These are phyloP conservation scores for Rhynchospora tenuis DNA, from an alignment of 176 grass and related monocot genomes.

Conservation along the genomic window DNA sequence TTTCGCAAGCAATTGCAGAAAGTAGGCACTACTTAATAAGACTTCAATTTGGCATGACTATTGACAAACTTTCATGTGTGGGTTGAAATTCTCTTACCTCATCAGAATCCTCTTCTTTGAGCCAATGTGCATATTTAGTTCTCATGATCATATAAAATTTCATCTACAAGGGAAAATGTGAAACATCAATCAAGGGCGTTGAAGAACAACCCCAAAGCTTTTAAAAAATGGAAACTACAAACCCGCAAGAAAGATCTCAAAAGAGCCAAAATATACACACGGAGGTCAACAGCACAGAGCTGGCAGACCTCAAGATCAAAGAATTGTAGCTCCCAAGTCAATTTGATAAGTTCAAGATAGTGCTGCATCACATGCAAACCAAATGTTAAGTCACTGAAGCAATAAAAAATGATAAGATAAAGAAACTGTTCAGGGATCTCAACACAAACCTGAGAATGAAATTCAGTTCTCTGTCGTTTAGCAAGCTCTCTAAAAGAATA, in stretches of 20 bases:
- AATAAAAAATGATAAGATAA: background rate
- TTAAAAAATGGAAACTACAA: no score
- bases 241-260: no score
- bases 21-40: background rate
- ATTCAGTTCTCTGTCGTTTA: background rate
- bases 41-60: background rate
- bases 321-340: background rate
- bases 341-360: background rate
- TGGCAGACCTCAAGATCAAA: background rate
- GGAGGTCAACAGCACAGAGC: background rate
- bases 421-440: background rate
- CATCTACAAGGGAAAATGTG: background rate
- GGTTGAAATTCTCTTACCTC: background rate
- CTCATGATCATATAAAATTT: background rate
- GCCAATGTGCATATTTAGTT: background rate
- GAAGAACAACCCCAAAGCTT: background rate
- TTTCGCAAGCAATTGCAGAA: background rate
- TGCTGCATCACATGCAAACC: background rate
- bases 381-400: background rate
- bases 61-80: background rate
- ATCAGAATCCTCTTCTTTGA: background rate
- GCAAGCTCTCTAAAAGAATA: background rate
- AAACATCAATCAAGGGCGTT: background rate
- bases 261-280: background rate
- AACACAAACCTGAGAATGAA: background rate